These are phyloP conservation scores for Raphanus raphanistrum DNA, from an alignment of 345 rosid species.

Conservation along the genomic window DNA sequence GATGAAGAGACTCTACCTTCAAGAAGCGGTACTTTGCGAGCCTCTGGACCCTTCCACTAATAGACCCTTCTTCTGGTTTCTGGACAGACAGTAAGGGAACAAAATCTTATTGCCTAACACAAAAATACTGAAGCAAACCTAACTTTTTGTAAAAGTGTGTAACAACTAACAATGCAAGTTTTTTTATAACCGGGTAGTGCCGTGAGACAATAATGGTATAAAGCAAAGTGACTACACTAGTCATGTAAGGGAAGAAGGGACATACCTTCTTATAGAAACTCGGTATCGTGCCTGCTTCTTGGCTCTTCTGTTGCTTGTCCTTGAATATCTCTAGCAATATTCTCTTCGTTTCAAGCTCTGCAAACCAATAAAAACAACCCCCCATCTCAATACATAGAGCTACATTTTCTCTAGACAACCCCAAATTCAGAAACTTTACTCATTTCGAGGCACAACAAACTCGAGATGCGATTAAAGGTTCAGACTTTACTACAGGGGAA, in stretches of 20 bases:
- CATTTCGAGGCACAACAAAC: conserved; percentile 5
- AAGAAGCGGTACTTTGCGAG: conserved; percentile 92
- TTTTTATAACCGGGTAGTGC: not conserved
- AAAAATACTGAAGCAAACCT: conserved; percentile 1
- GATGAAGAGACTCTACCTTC: conserved; percentile 48
- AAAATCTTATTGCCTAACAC: not conserved
- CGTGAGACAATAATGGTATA: not conserved
- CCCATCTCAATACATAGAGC: not conserved
- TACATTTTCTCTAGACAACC: not conserved
- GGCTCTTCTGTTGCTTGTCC: conserved; percentile 90
- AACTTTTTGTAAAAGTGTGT: not conserved
- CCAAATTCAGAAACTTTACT: conserved; percentile 20
- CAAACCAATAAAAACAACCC: not conserved
- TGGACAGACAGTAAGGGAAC: conserved; percentile 3
- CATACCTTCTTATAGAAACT: conserved; percentile 97
- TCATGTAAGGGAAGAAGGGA: conserved; percentile 16
- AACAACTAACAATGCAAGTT: not conserved
- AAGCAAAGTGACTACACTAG: not conserved
- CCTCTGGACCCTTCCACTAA: conserved; percentile 90
- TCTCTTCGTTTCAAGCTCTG: conserved; percentile 98
- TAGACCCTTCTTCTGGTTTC: conserved; percentile 99
- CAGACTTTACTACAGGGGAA: not conserved
- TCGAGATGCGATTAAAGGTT: not conserved
- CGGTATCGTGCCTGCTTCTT: conserved; percentile 87
- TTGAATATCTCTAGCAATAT: conserved; percentile 97